A percentile compares a stretch with the other conserved stretches of the same genome.
Conservation (phyloP, 164 flowering plant species). For the Aristolochia fimbriata region DNA sequence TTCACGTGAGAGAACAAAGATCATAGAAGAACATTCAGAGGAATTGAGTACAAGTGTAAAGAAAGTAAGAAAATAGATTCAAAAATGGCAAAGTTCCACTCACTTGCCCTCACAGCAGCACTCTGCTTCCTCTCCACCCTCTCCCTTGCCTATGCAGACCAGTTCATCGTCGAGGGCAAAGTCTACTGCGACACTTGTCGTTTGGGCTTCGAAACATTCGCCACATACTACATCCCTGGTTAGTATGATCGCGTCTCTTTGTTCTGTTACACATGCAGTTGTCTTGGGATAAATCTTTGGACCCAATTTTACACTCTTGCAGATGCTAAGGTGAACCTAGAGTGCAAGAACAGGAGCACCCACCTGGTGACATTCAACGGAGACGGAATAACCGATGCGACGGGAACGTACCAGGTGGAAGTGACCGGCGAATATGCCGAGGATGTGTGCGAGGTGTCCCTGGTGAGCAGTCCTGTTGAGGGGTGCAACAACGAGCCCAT, state of each 20-base stretch:
- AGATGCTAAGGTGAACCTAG: constrained; percentile 14
- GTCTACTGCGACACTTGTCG: constrained; percentile 11
- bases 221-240: constrained; percentile 4
- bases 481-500: constrained; percentile 31
- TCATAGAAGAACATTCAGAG: too few relatives aligned
- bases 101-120: not conserved
- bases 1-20: too few relatives aligned
- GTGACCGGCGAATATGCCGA: constrained; percentile 49
- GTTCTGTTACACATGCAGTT: too few relatives aligned
- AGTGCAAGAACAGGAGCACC: constrained; percentile 34
- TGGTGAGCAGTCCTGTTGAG: constrained; percentile 22
- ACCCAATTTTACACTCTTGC: too few relatives aligned
- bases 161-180: constrained; percentile 5
- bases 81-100: constrained; percentile 1
- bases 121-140: constrained; percentile 1
- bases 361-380: constrained; percentile 16
- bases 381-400: constrained; percentile 30
- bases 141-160: not conserved
- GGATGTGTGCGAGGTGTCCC: constrained; percentile 44
- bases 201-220: constrained; percentile 6
- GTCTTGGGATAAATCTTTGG: too few relatives aligned
- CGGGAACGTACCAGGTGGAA: constrained; percentile 23
- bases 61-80: too few relatives aligned
- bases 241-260: too few relatives aligned
- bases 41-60: too few relatives aligned